Evolutionary conservation across 768 basidiomycete genomes (phyloP).

Genomic region (Pulveroboletus sp.): DNA sequence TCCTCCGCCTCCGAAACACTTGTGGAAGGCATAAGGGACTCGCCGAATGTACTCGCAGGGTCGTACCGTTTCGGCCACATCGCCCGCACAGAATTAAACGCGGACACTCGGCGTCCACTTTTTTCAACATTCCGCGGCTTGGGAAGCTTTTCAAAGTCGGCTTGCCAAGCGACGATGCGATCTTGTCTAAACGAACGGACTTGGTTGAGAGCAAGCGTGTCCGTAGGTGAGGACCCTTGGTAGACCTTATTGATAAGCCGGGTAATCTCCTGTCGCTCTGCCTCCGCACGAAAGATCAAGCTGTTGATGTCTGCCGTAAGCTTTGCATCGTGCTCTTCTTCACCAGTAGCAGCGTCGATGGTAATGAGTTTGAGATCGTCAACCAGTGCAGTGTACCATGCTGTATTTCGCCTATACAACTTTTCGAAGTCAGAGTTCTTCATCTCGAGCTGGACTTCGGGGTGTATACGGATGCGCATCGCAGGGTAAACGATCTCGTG

Average conservation of each 20-base stretch:
- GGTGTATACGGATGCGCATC: constrained; percentile 76
- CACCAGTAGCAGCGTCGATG: constrained; percentile 75
- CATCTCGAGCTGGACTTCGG: constrained; percentile 82
- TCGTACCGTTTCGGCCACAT: constrained; percentile 69
- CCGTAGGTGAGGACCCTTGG: constrained; percentile 70
- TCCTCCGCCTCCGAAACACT: constrained; percentile 76
- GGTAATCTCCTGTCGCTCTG: constrained; percentile 68
- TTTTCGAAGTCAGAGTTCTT: constrained; percentile 89
- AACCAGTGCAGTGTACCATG: constrained; percentile 72
- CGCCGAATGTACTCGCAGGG: constrained; percentile 48
- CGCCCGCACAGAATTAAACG: constrained; percentile 64
- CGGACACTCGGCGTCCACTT: constrained; percentile 49
- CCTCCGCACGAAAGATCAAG: constrained; percentile 68
- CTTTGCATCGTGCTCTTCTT: constrained; percentile 62
- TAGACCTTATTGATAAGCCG: constrained; percentile 75
- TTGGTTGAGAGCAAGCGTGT: constrained; percentile 83
- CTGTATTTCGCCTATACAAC: constrained; percentile 62
- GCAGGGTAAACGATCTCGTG: constrained; percentile 90
- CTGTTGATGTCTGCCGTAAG: constrained; percentile 59
- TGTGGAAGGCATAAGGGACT: constrained; percentile 53
- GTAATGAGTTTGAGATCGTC: constrained; percentile 73
- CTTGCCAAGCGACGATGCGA: constrained; percentile 94
- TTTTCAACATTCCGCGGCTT: constrained; percentile 60
- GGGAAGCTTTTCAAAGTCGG: constrained; percentile 82
- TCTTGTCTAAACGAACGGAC: constrained; percentile 87